These are phyloP conservation scores for Articulospora tetracladia DNA, from an alignment of 495 filamentous ascomycete species.

Conservation along the genomic window DNA sequence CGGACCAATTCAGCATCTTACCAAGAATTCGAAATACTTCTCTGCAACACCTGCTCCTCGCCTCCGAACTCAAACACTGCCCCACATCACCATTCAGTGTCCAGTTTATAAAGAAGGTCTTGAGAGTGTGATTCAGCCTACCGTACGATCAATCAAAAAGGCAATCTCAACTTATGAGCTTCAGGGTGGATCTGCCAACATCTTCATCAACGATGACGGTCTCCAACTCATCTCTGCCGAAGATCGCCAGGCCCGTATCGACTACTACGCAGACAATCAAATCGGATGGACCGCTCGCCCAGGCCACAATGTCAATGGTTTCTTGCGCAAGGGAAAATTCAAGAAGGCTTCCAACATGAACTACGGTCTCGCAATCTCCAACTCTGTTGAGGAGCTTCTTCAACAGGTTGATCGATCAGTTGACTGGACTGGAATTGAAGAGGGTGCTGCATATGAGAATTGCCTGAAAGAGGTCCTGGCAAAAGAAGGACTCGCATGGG, in stretches of 20 bases:
- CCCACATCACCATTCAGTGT: conserved; percentile 24
- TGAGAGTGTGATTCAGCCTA: conserved; percentile 23
- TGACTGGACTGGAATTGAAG: conserved; percentile 31
- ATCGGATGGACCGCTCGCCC: conserved; percentile 60
- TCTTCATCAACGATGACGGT: conserved; percentile 71
- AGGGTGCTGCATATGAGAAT: conserved; percentile 45
- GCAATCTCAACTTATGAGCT: conserved; percentile 45
- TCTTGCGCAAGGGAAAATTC: conserved; percentile 61
- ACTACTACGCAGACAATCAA: conserved; percentile 51
- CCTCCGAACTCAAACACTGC: neutral
- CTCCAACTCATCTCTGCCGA: conserved; percentile 54
- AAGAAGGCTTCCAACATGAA: conserved; percentile 76
- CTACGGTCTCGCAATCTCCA: conserved; percentile 55
- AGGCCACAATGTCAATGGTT: conserved; percentile 40
- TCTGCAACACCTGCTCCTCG: conserved; percentile 5
- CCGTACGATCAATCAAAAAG: conserved; percentile 26
- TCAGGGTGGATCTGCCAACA: conserved; percentile 67
- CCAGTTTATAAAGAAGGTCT: conserved; percentile 32
- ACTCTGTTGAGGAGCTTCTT: conserved; percentile 56
- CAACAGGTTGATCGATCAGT: conserved; percentile 41
- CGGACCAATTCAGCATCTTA: conserved; percentile 4
- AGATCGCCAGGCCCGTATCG: conserved; percentile 27
- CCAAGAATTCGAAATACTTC: conserved; percentile 7
- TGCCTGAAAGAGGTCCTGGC: conserved; percentile 50
- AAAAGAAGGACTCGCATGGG: conserved; percentile 56